Percentiles rank a stretch among this genome's conserved stretches.
phyloP scores from a whole-genome alignment of 129 eudicot species.

The Flaveria trinervia region DNA sequence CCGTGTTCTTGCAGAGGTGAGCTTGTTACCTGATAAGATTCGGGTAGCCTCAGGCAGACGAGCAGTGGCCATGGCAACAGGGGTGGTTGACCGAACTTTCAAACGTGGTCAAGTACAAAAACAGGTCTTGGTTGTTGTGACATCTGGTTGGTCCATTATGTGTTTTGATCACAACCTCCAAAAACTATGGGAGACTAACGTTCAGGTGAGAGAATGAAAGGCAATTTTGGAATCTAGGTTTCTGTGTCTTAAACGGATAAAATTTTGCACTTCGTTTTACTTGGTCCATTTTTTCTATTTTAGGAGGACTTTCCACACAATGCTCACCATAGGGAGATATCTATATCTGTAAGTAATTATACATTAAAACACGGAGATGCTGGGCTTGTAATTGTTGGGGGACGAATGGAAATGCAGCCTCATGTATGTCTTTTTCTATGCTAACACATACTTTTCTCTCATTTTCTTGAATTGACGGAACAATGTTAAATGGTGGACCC shows the following conservation, averaged over 20 bases:
- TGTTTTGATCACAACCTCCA: slow-evolving; percentile 96
- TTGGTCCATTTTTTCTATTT: not conserved
- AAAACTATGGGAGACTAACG: slow-evolving; percentile 88
- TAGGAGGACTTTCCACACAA: slow-evolving; percentile 95
- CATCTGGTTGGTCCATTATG: slow-evolving; percentile 97
- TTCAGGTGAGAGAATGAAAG: slow-evolving; percentile 55
- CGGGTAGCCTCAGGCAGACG: slow-evolving; percentile 94
- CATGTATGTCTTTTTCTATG: slow-evolving; percentile 58
- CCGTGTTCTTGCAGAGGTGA: slow-evolving; percentile 80
- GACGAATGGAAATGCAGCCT: slow-evolving; percentile 96
- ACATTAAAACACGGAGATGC: slow-evolving; percentile 93
- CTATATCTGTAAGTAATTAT: slow-evolving; percentile 81
- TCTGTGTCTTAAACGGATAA: slow-evolving; percentile 10
- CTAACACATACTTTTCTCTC: slow-evolving; percentile 5
- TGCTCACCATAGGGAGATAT: slow-evolving; percentile 92
- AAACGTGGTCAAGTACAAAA: slow-evolving; percentile 74
- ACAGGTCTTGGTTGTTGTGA: slow-evolving; percentile 93
- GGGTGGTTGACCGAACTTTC: slow-evolving; percentile 70
- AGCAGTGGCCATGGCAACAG: slow-evolving; percentile 99
- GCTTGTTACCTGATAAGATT: slow-evolving; percentile 82
- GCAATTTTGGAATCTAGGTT: not conserved
- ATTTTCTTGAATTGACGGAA: not conserved
- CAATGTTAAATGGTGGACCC: not conserved
- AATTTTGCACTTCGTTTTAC: not conserved
- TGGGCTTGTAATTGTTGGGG: slow-evolving; percentile 87